Conservation (phyloP, 805 yeast species). For the Blastobotrys attinorum region DNA sequence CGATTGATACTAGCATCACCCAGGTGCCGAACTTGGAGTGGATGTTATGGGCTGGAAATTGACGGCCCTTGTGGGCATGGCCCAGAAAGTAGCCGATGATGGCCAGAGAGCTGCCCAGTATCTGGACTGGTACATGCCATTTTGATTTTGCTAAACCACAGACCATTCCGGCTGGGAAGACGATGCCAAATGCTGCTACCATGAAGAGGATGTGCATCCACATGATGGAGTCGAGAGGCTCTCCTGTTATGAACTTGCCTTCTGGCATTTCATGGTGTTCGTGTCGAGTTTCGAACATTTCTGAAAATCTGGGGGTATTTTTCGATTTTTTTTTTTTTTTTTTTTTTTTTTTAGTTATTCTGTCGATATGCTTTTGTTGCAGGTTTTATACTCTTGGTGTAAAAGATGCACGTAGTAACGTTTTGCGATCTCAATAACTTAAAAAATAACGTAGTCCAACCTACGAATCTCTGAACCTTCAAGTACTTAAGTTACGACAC, state of each 20-base stretch:
- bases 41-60: slow-evolving; percentile 27
- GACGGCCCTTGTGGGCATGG: slow-evolving; percentile 32
- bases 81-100: slow-evolving; percentile 33
- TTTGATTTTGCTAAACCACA: slow-evolving; percentile 31
- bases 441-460: too few species aligned
- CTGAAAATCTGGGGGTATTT: background rate
- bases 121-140: slow-evolving; percentile 32
- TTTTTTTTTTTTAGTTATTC: background rate
- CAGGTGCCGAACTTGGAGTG: slow-evolving; percentile 31
- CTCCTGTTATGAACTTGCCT: slow-evolving; percentile 15
- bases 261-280: slow-evolving; percentile 17
- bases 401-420: too few species aligned
- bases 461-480: too few species aligned
- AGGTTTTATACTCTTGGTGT: background rate
- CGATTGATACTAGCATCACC: slow-evolving; percentile 26
- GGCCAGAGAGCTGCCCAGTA: slow-evolving; percentile 28
- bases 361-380: background rate
- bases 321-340: background rate
- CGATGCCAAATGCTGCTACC: slow-evolving; percentile 31
- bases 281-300: background rate
- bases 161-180: slow-evolving; percentile 35
- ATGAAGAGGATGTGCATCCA: slow-evolving; percentile 30
- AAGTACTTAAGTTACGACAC: too few species aligned
- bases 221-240: slow-evolving; percentile 17
- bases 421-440: too few species aligned